Conservation (phyloP, 2,329 filamentous ascomycete genomes). For the Trichoderma atroviride region DNA sequence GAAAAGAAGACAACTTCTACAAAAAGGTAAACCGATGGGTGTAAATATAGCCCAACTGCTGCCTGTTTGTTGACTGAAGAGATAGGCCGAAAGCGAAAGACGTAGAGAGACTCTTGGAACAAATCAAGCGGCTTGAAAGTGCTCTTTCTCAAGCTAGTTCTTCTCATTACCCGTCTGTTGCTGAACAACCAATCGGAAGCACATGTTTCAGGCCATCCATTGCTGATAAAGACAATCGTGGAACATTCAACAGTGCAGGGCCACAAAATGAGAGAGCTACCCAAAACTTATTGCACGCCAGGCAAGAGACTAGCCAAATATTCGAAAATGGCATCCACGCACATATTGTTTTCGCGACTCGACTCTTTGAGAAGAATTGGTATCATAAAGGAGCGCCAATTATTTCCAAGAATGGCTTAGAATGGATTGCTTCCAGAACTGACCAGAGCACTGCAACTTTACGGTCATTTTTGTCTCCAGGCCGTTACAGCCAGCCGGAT, state of each 20-base stretch:
- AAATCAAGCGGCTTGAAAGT: background rate
- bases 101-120: background rate
- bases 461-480: background rate
- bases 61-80: background rate
- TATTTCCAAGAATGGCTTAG: background rate
- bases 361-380: constrained; percentile 6
- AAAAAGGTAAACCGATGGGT: background rate
- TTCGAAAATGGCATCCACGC: background rate
- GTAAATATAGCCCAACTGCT: no score
- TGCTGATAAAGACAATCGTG: background rate
- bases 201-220: background rate
- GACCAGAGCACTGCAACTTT: background rate
- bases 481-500: no score
- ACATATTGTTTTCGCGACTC: background rate
- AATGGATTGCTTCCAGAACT: constrained; percentile 8
- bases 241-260: background rate
- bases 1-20: background rate
- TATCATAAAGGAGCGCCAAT: constrained; percentile 7
- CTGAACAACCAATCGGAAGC: background rate
- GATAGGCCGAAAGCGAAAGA: background rate
- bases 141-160: background rate
- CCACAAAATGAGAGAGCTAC: background rate
- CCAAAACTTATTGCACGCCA: background rate
- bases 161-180: background rate
- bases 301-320: background rate